phyloP scores from a whole-genome alignment of 1,284 basidiomycete species.

The Cutaneotrichosporon cutaneum region DNA sequence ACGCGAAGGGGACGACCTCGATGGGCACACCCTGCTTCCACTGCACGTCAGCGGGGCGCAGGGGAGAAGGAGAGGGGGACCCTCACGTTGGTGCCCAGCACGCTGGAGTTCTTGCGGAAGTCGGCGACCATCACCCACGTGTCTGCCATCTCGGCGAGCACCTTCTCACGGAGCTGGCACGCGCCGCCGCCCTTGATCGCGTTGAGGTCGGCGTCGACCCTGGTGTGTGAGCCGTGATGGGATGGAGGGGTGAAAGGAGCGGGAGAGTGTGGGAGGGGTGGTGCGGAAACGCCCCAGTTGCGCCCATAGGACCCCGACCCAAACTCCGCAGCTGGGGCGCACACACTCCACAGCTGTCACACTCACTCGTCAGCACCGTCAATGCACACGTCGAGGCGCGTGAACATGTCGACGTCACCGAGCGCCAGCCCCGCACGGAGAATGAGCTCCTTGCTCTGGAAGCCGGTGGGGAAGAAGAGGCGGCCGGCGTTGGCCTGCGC shows the following conservation, averaged over 20 bases:
- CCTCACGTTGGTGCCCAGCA: slow-evolving; percentile 78
- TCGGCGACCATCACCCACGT: slow-evolving; percentile 96
- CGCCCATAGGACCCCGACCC: too few species aligned
- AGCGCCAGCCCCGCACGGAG: slow-evolving; percentile 74
- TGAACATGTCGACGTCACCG: slow-evolving; percentile 90
- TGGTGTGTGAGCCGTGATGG: slow-evolving; percentile 41
- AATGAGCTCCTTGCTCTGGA: slow-evolving; percentile 93
- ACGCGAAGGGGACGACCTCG: slow-evolving; percentile 95
- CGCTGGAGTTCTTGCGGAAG: slow-evolving; percentile 83
- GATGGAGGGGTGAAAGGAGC: neutral
- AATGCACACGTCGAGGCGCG: slow-evolving; percentile 87
- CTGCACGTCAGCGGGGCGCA: slow-evolving; percentile 52
- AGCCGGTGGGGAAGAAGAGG: slow-evolving; percentile 90
- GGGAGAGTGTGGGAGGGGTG: neutral
- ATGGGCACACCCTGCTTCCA: slow-evolving; percentile 88
- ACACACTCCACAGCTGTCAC: neutral
- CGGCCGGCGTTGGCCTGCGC: slow-evolving; percentile 70
- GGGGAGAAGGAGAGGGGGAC: neutral
- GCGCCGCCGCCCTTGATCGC: slow-evolving; percentile 98
- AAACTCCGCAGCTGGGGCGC: neutral
- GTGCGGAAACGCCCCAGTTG: too few species aligned
- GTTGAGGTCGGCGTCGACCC: slow-evolving; percentile 84
- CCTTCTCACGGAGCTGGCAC: slow-evolving; percentile 95
- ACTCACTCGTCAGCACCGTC: slow-evolving; percentile 96
- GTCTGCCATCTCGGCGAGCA: slow-evolving; percentile 91